Conservation (phyloP, 768 basidiomycete genomes). For the Tricholoma sp. region DNA sequence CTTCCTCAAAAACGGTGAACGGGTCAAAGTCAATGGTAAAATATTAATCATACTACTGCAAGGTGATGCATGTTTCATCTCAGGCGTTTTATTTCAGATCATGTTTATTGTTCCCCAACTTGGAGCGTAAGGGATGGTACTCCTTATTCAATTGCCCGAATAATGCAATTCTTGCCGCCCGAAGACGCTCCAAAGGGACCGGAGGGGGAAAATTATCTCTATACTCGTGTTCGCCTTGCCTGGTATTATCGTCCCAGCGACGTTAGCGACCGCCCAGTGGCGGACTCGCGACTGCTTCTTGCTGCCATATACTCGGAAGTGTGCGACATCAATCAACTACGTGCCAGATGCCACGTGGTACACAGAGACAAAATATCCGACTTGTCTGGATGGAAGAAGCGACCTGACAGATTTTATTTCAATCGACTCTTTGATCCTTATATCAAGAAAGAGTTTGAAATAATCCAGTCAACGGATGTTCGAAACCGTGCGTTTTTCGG, state of each 20-base stretch:
- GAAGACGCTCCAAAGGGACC: slow-evolving; percentile 63
- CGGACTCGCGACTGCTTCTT: slow-evolving; percentile 87
- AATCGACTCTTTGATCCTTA: slow-evolving; percentile 94
- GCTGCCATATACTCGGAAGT: slow-evolving; percentile 97
- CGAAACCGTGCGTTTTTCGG: slow-evolving; percentile 67
- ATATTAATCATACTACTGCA: slow-evolving; percentile 19
- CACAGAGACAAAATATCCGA: slow-evolving; percentile 96
- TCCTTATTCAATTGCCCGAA: slow-evolving; percentile 91
- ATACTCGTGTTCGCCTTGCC: slow-evolving; percentile 83
- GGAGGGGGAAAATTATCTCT: slow-evolving; percentile 61
- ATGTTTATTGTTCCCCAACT: slow-evolving; percentile 93
- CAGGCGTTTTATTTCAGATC: slow-evolving; percentile 61
- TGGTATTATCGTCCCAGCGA: slow-evolving; percentile 98
- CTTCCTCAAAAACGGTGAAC: slow-evolving; percentile 76
- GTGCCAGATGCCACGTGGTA: slow-evolving; percentile 88
- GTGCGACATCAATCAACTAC: slow-evolving; percentile 90
- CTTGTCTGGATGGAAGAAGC: slow-evolving; percentile 89
- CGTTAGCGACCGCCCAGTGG: slow-evolving; percentile 86
- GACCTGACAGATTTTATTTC: slow-evolving; percentile 95
- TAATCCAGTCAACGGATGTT: slow-evolving; percentile 80
- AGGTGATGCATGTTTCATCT: slow-evolving; percentile 2
- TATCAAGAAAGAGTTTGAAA: slow-evolving; percentile 97
- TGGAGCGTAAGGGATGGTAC: slow-evolving; percentile 92
- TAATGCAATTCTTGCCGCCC: slow-evolving; percentile 93
- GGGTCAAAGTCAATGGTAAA: slow-evolving; percentile 83